Evolutionary conservation across 768 basidiomycete species (phyloP), one percentile per base, ranked within the genome.

Genomic region (Rhodotorula kratochvilovae): DNA sequence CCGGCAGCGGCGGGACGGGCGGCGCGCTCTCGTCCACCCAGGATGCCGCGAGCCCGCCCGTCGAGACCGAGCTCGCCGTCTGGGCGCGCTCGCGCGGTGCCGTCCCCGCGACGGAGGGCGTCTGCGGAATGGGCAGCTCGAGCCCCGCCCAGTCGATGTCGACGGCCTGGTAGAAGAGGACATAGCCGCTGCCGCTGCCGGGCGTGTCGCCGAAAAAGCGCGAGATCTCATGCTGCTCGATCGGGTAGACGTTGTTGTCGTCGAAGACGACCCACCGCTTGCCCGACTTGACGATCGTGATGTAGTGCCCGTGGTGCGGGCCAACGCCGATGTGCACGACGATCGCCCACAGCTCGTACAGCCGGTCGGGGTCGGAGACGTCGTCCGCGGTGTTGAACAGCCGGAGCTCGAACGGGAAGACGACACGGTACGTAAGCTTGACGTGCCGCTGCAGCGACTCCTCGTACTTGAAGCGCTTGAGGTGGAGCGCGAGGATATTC

Each of bases 281-380:
- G 50, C 87, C 89, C 5, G 90, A 89, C 79, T 91, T 92, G 80
- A 97, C 89, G 77, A 98, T 88, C 76, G 94, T 90, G 75, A 98
- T 88, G 80, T 99, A 99, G 83, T 99, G 96, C 1, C 96, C 96
- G 77, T 98, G 96, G 79, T 96, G 90, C n/a, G 93, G 93, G 11
- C 95, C 95, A 77, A 87, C 90, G 85, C 96, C 96, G 74, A 99
- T 94, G 81, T 99, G 96, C n/a, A 99, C 92, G 45, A 99, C 94
- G 68, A 98, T 91, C 23, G 91, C 93, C 79, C 94, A 97, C 36
- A 99, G 85, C 80, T 91, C 88, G 82, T 96, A 99, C 71, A 98
- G 80, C 64, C 94, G 84, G 80, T 99, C 96, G 0, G 93, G 90
- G 79, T 97, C 87, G 63, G 89, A 87, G 58, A 89, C 86, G 76